phyloP scores from a whole-genome alignment of 2,329 filamentous ascomycete species.

The Sporothrix phasma region DNA sequence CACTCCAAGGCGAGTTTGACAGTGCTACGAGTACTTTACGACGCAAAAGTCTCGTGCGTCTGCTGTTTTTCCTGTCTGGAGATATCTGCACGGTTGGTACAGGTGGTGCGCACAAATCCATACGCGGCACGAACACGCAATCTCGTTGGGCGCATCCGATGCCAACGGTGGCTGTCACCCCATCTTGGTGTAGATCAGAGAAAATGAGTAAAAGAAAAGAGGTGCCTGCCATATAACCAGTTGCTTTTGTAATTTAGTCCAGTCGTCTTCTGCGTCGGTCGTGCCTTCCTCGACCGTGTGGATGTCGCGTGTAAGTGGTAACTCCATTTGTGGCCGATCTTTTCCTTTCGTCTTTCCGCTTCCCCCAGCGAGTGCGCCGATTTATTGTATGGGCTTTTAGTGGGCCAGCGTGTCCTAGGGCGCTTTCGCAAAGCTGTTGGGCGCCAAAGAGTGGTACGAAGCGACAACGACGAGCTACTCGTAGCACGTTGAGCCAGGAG shows the following conservation, averaged over 20 bases:
- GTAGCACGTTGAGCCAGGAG: too few relatives aligned
- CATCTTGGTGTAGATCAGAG: background rate
- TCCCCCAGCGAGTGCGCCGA: background rate
- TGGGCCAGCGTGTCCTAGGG: background rate
- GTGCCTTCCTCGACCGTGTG: background rate
- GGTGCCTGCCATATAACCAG: background rate
- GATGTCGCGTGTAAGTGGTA: conserved; percentile 1
- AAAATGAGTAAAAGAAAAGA: background rate
- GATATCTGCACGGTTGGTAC: background rate
- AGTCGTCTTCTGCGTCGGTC: background rate
- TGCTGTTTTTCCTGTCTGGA: background rate
- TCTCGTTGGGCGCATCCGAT: background rate
- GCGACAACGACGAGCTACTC: too few relatives aligned
- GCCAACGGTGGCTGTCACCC: background rate
- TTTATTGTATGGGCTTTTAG: background rate
- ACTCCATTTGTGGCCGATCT: background rate
- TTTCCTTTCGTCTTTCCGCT: background rate
- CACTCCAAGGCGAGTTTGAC: background rate
- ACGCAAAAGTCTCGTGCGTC: background rate
- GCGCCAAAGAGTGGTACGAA: too few relatives aligned
- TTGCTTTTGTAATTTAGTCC: background rate
- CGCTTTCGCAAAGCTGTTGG: background rate
- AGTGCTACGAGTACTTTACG: too few relatives aligned
- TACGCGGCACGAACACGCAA: background rate
- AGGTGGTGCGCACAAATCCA: background rate